These are phyloP conservation scores for Penicillium decumbens DNA, from an alignment of 2,329 filamentous ascomycete species.

Conservation along the genomic window DNA sequence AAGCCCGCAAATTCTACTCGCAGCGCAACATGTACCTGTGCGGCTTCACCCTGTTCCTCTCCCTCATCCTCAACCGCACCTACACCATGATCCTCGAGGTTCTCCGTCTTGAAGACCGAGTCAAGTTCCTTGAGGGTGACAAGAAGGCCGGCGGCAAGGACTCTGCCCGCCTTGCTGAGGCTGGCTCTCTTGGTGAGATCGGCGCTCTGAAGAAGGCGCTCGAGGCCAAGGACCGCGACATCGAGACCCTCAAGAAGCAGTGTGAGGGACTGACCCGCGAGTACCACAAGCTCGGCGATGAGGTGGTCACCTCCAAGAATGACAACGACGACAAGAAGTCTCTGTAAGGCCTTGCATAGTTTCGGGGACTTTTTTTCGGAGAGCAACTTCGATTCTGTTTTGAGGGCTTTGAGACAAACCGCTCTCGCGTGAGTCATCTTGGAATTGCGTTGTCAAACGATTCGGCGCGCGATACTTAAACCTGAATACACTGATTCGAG, in stretches of 20 bases:
- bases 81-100: conserved; percentile 95
- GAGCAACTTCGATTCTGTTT: neutral
- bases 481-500: conserved; percentile 2
- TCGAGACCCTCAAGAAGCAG: conserved; percentile 90
- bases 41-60: conserved; percentile 98
- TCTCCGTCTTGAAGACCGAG: conserved; percentile 84
- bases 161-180: conserved; percentile 65
- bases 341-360: conserved; percentile 37
- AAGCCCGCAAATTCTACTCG: conserved; percentile 99
- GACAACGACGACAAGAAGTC: conserved; percentile 53
- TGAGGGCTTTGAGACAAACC: neutral
- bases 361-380: neutral
- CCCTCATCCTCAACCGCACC: conserved; percentile 94
- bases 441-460: neutral
- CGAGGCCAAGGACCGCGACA: conserved; percentile 71
- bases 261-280: conserved; percentile 74
- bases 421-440: neutral
- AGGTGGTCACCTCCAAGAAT: conserved; percentile 57
- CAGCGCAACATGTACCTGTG: conserved; percentile 99
- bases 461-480: neutral
- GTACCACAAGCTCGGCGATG: conserved; percentile 80
- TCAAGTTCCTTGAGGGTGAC: conserved; percentile 75
- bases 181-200: conserved; percentile 67
- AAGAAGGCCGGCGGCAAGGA: conserved; percentile 59
- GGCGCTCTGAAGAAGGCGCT: conserved; percentile 71